These are phyloP conservation scores for Piromyces sp. DNA, from an alignment of 192 early-diverging fungal genomes.

Conservation along the genomic window DNA sequence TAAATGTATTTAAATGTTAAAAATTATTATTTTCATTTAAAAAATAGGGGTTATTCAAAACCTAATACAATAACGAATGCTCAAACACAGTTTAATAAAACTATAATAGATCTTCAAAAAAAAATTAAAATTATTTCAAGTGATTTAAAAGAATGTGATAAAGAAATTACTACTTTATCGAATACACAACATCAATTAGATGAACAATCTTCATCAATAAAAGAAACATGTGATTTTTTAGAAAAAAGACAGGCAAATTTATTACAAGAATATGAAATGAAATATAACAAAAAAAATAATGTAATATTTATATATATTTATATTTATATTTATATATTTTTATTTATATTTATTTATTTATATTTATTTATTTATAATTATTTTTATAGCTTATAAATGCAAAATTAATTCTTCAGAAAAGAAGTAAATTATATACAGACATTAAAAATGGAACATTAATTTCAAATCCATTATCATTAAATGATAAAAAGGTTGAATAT, in stretches of 20 bases:
- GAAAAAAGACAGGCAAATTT: background rate
- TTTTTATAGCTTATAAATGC: background rate
- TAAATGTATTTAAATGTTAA: no score
- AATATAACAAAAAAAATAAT: background rate
- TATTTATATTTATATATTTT: no score
- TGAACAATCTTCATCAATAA: background rate
- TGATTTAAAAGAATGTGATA: background rate
- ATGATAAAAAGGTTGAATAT: background rate
- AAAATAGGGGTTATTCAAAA: background rate
- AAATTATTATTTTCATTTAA: background rate
- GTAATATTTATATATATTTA: background rate
- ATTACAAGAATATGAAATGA: background rate
- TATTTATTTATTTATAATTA: no score
- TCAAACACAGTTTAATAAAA: background rate
- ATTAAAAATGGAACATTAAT: background rate
- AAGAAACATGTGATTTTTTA: background rate
- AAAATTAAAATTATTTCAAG: background rate
- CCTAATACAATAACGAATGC: background rate
- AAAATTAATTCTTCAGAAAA: background rate
- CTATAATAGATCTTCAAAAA: background rate
- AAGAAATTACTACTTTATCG: background rate
- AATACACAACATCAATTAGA: background rate
- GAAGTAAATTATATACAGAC: background rate
- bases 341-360: no score
- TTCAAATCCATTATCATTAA: background rate